These are phyloP conservation scores for Diversispora eburnea DNA, from an alignment of 192 early-diverging fungal genomes.

Conservation along the genomic window DNA sequence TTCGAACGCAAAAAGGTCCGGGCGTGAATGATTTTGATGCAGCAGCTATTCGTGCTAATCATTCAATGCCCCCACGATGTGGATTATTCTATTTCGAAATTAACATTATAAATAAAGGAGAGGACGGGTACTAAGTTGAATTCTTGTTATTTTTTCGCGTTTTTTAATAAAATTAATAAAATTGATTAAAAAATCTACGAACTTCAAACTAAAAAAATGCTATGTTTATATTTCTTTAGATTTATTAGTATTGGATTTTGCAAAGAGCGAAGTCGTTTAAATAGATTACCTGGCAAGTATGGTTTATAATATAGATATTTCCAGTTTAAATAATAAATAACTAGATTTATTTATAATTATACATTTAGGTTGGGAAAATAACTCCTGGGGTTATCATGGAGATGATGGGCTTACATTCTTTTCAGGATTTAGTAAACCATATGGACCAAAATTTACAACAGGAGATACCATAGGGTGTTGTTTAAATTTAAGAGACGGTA, in stretches of 20 bases:
- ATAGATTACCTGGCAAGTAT: background rate
- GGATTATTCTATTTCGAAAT: slow-evolving; percentile 95
- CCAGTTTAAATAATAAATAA: background rate
- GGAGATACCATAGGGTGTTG: slow-evolving; percentile 95
- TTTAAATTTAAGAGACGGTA: slow-evolving; percentile 74
- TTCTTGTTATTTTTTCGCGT: background rate
- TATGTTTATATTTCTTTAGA: background rate
- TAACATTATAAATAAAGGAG: slow-evolving; percentile 77
- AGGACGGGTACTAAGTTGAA: slow-evolving; percentile 59
- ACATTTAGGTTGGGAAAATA: background rate
- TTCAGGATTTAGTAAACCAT: slow-evolving; percentile 69
- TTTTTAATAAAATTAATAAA: background rate
- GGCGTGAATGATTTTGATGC: slow-evolving; percentile 76
- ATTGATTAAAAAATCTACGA: background rate
- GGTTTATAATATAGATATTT: background rate
- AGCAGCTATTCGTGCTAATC: slow-evolving; percentile 74
- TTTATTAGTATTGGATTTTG: background rate
- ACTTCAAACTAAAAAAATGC: background rate
- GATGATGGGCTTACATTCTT: slow-evolving; percentile 88
- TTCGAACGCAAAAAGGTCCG: slow-evolving; percentile 38
- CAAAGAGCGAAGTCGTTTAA: background rate
- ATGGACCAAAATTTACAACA: slow-evolving; percentile 86
- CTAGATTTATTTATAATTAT: background rate
- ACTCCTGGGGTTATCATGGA: slow-evolving; percentile 96
- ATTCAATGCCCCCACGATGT: slow-evolving; percentile 78